These are phyloP conservation scores for Moniliella sp. DNA, from an alignment of 1,284 basidiomycete species.

Conservation along the genomic window DNA sequence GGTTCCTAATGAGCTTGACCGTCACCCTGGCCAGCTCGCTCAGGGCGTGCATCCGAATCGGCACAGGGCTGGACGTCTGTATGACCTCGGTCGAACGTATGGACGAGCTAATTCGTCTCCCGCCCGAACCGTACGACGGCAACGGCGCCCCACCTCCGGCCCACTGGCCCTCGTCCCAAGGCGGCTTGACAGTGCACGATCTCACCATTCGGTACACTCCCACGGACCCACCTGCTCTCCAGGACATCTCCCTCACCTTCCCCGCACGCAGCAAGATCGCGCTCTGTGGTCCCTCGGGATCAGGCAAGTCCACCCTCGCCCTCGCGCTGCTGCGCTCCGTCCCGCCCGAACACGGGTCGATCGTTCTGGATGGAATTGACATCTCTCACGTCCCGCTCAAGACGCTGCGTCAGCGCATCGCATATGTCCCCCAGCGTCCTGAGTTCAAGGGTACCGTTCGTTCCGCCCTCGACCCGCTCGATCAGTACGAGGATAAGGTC, in stretches of 20 bases:
- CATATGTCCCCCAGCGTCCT: slow-evolving; percentile 52
- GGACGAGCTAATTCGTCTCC: no score
- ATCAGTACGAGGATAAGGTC: slow-evolving; percentile 47
- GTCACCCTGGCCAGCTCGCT: no score
- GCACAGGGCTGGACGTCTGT: no score
- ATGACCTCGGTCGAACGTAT: no score
- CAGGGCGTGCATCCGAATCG: no score
- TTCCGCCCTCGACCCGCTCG: slow-evolving; percentile 10
- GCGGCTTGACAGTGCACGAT: slow-evolving; percentile 43
- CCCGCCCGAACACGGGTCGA: slow-evolving; percentile 5
- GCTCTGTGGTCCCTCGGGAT: slow-evolving; percentile 1
- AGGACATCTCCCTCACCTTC: slow-evolving; percentile 43
- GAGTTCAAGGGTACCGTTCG: slow-evolving; percentile 36
- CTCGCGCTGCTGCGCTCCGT: slow-evolving; percentile 4
- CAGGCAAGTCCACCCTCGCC: slow-evolving; percentile 3
- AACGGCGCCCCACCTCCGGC: no score
- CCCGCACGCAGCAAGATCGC: slow-evolving; percentile 1
- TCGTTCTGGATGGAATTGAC: slow-evolving; percentile 24
- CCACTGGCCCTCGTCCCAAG: no score
- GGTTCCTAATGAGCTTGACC: no score
- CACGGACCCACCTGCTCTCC: slow-evolving; percentile 52
- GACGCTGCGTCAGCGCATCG: slow-evolving; percentile 44
- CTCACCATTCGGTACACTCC: slow-evolving; percentile 48
- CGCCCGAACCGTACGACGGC: no score
- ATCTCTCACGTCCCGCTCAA: slow-evolving; percentile 43